Evolutionary conservation across 2,329 filamentous ascomycete genomes (phyloP).

Genomic region (Dactylellina parvicollis): DNA sequence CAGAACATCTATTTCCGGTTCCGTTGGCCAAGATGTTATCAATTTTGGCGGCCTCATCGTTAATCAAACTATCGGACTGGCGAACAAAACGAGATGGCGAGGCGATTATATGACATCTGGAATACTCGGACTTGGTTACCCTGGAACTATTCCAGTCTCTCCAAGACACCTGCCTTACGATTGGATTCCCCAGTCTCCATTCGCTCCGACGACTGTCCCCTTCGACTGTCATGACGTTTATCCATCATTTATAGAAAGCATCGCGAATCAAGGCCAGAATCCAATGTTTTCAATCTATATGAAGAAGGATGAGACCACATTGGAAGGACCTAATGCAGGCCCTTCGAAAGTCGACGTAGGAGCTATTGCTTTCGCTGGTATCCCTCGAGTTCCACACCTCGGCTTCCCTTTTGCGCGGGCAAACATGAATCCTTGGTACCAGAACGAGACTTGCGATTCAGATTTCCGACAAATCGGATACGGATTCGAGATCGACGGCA

Average conservation of each 20-base stretch:
- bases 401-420: constrained; percentile 34
- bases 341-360: constrained; percentile 1
- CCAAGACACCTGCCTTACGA: constrained; percentile 32
- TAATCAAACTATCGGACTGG: constrained; percentile 28
- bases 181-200: neutral
- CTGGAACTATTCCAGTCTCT: constrained; percentile 32
- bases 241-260: constrained; percentile 31
- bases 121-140: constrained; percentile 42
- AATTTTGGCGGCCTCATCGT: constrained; percentile 20
- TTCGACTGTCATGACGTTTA: constrained; percentile 49
- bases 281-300: constrained; percentile 33
- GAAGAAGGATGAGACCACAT: neutral
- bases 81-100: neutral
- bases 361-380: constrained; percentile 28
- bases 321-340: neutral
- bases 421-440: constrained; percentile 25
- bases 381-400: constrained; percentile 20
- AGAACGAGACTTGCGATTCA: constrained; percentile 16
- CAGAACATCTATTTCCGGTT: neutral
- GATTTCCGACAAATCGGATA: constrained; percentile 39
- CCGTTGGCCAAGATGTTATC: constrained; percentile 33
- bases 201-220: no score
- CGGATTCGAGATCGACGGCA: constrained; percentile 26
- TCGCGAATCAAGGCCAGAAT: constrained; percentile 17
- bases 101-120: constrained; percentile 27